Conservation (phyloP, 257 asterid genomes). For the Capsicum baccatum region DNA sequence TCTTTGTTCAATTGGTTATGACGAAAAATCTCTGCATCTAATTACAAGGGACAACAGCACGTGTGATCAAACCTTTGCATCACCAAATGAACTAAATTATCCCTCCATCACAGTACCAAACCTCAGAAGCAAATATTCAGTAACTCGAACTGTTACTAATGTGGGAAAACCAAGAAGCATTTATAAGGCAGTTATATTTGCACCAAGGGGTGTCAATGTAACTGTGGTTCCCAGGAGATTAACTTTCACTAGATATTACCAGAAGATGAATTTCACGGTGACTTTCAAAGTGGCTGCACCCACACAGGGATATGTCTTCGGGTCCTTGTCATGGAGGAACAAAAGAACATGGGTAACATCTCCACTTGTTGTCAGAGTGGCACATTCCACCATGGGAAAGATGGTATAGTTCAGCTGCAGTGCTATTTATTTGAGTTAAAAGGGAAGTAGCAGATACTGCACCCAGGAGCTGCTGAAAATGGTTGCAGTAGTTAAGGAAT, state of each 20-base stretch:
- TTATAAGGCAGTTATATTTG: constrained; percentile 64
- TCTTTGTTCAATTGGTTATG: constrained; percentile 86
- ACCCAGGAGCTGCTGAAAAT: not conserved
- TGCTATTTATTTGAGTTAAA: not conserved
- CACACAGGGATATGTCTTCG: constrained; percentile 67
- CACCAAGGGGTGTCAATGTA: constrained; percentile 69
- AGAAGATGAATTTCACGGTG: constrained; percentile 69
- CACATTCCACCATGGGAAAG: constrained; percentile 50
- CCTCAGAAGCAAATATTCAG: constrained; percentile 51
- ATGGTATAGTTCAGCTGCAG: constrained; percentile 30
- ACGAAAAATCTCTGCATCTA: constrained; percentile 62
- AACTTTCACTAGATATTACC: constrained; percentile 56
- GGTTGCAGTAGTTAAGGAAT: not conserved
- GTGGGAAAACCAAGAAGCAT: constrained; percentile 66
- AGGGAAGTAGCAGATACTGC: not conserved
- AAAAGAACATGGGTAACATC: constrained; percentile 60
- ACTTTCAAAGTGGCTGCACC: constrained; percentile 69
- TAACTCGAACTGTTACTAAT: constrained; percentile 75
- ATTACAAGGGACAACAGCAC: constrained; percentile 84
- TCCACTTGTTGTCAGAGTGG: constrained; percentile 67
- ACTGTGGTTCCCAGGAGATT: constrained; percentile 68
- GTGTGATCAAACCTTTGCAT: constrained; percentile 51
- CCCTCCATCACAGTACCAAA: constrained; percentile 77
- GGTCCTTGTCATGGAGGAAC: constrained; percentile 87
- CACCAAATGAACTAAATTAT: constrained; percentile 78